Evolutionary conservation across 768 basidiomycete species (phyloP), one percentile per base, ranked within the genome.

Genomic region (Rhodotorula diobovata): DNA sequence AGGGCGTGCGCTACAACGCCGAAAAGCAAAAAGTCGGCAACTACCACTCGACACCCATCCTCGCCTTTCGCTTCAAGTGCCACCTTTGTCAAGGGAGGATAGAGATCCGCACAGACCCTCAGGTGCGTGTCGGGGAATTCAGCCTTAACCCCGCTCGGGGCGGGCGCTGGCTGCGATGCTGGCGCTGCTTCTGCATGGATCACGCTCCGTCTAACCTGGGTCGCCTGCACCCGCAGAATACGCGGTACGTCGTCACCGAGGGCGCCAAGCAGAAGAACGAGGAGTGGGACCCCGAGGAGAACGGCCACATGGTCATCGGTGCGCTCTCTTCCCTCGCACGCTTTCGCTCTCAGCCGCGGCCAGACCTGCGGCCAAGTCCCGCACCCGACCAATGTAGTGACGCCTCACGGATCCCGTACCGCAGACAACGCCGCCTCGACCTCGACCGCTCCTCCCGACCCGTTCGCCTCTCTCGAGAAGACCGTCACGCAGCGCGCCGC

Each of bases 1-100:
- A 96, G 87, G 96, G 96, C 34, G 96, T 99, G 4, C 90, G 96
- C n/a, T 99, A 97, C 84, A 99, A 99, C 76, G 96, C 96, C 0
- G 94, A 98, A 81, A 99, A 99, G 86, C 90, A 90, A 83, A 97
- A 95, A 81, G 86, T 97, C 45, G 96, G 96, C 23, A 87, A 86
- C 68, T 99, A 99, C 81, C 93, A 89, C 79, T 91, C 91, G 12
- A 97, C 94, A 0, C 90, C 93, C 18, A 97, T 99, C 65, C 98
- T 83, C 79, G 90, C 89, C 12, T 99, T 99, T 80, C 86, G 93
- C 57, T 98, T 96, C 82, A 99, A 99, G 85, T 99, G 95, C 78
- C 94, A 97, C 80, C 82, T 97, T 2, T 98, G 96, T 78, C 87
- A 87, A 73, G 88, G 88, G n/a, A 95, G 93, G 93, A 97, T 98